Evolutionary conservation across 2,329 filamentous ascomycete genomes (phyloP).

Genomic region (Colletotrichum liaoningense): DNA sequence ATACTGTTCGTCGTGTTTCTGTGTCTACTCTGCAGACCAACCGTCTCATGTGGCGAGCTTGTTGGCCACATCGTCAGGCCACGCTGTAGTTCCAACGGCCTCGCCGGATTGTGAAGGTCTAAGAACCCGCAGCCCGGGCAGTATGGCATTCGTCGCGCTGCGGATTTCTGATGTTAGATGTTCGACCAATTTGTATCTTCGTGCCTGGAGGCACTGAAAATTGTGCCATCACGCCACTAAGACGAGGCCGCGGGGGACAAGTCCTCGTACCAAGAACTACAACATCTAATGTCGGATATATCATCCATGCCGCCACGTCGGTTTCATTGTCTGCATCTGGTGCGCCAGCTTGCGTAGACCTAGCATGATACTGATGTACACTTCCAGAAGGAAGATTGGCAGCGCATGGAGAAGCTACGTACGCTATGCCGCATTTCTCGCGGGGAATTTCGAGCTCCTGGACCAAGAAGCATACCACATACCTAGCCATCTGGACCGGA

Average conservation of each 20-base stretch:
- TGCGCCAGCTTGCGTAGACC: conserved; percentile 3
- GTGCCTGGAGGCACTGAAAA: background rate
- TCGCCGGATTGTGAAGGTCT: background rate
- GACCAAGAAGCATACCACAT: background rate
- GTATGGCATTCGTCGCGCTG: conserved; percentile 1
- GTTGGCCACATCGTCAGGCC: conserved; percentile 1
- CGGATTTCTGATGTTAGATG: conserved; percentile 1
- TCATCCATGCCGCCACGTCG: background rate
- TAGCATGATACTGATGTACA: background rate
- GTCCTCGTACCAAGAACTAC: background rate
- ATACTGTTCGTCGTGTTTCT: background rate
- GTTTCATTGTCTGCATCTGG: conserved; percentile 13
- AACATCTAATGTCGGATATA: conserved; percentile 12
- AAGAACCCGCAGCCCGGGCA: conserved; percentile 15
- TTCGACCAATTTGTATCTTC: background rate
- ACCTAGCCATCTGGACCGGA: background rate
- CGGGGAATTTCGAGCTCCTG: background rate
- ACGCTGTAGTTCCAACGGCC: conserved; percentile 5
- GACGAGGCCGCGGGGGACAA: background rate
- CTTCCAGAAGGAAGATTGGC: background rate
- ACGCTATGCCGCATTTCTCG: background rate
- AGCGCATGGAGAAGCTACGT: conserved; percentile 5
- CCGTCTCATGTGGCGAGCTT: conserved; percentile 24
- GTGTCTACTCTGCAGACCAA: conserved; percentile 20
- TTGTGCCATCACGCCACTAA: conserved; percentile 7